Evolutionary conservation across 805 yeast genomes (phyloP), one percentile per base, ranked within the genome.

Genomic region (Priceomyces haplophilus): DNA sequence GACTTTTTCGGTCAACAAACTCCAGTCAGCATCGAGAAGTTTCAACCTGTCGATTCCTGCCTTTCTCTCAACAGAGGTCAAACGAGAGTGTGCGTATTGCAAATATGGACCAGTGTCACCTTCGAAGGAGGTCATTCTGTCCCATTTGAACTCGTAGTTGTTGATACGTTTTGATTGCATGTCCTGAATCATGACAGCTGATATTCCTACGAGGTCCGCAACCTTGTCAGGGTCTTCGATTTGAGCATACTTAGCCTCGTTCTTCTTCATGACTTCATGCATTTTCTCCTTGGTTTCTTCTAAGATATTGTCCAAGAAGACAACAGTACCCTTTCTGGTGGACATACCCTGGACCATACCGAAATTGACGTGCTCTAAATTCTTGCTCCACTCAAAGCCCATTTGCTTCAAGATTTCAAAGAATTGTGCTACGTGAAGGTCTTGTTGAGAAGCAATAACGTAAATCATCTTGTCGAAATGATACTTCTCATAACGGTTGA

Each of bases 271-370:
- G 43, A 93, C 97, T 54, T 88, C 93, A 61, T 89, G 95, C 96
- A 93, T 93, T 58, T 87, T 80, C 43, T 85, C 88, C 69, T 86
- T 86, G 46, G 97, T 89, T 66, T 88, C 96, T 68, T 91, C 93
- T 54, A 93, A 75, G 54, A 93, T 93, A 58, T 80, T 85, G 67
- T 93, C 97, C 58, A 93, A 77, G 77, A 93, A 93, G n/a, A 93
- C 98, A 49, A 93, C 99, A 27, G 96, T 93, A 53, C 99, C 99
- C 68, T 83, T 87, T 74, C 99, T 83, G 45, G 99, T 93, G 20
- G 96, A 85, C 99, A 93, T 93, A 55, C 99, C 99, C 59, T 80
- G 85, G 39, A 93, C 99, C 95, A 93, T 85, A 66, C 99, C 99
- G 55, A 90, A 93, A 69, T 85, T 91, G 55, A 93, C 78, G 65